phyloP scores from a whole-genome alignment of 257 asterid species.

The Primulina eburnea region DNA sequence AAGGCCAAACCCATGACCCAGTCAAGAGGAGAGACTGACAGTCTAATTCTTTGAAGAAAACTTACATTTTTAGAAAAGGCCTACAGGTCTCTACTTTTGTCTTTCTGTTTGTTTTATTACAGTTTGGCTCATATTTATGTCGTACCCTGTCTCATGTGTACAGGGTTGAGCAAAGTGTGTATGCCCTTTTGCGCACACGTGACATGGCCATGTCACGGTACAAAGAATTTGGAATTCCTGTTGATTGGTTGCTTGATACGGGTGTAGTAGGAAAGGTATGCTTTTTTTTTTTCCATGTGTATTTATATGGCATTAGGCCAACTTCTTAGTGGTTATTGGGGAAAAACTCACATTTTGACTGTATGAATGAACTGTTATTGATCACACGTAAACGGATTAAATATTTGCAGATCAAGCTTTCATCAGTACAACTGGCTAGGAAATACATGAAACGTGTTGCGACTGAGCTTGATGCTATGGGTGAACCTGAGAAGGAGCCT shows the following conservation, averaged over 20 bases:
- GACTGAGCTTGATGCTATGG: slow-evolving; percentile 75
- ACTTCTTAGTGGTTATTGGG: neutral
- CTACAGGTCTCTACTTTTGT: neutral
- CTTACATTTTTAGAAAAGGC: neutral
- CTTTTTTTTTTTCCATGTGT: slow-evolving; percentile 10
- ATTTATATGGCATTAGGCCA: neutral
- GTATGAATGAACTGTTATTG: neutral
- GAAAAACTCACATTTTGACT: neutral
- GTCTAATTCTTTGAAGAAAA: neutral
- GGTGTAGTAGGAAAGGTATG: slow-evolving; percentile 93
- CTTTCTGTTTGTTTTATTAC: neutral
- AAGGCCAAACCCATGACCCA: neutral
- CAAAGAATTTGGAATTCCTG: slow-evolving; percentile 86
- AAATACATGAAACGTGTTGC: slow-evolving; percentile 96
- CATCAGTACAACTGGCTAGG: slow-evolving; percentile 82
- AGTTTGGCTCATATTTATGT: neutral
- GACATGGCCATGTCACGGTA: slow-evolving; percentile 92
- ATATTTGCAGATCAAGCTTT: slow-evolving; percentile 78
- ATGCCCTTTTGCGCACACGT: slow-evolving; percentile 77
- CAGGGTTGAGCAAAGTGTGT: slow-evolving; percentile 91
- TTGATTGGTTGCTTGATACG: slow-evolving; percentile 85
- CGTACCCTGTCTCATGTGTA: slow-evolving; percentile 1
- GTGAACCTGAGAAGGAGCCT: slow-evolving; percentile 85
- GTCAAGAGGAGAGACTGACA: neutral
- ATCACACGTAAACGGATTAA: neutral